Evolutionary conservation across 371 early-diverging fungal genomes (phyloP).

Genomic region (Apophysomyces ossiformis): DNA sequence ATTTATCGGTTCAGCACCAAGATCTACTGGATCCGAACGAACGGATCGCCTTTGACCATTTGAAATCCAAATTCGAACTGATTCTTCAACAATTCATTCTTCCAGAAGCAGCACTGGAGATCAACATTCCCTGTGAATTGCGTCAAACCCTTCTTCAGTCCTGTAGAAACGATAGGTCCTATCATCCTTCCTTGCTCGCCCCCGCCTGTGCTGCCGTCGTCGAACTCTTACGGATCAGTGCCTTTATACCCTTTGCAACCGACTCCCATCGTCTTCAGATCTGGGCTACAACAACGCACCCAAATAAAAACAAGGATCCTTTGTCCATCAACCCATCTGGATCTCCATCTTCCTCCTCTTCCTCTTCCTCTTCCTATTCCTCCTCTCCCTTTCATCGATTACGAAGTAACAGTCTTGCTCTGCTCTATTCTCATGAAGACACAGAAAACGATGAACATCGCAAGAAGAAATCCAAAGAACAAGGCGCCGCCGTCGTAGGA

Average conservation of each 20-base stretch:
- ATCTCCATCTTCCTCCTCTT: too few species aligned
- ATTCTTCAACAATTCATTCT: constrained; percentile 36
- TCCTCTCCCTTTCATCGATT: background rate
- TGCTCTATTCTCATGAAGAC: background rate
- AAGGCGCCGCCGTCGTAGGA: background rate
- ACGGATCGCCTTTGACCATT: constrained; percentile 25
- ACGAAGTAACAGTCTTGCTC: constrained; percentile 3
- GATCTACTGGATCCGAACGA: constrained; percentile 26
- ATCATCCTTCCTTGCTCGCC: constrained; percentile 39
- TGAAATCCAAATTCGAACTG: constrained; percentile 34
- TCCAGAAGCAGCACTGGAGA: constrained; percentile 42
- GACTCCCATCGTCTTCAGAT: constrained; percentile 25
- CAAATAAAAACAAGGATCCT: too few species aligned
- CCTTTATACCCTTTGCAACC: constrained; percentile 47
- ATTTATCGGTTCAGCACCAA: background rate
- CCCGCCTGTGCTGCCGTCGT: constrained; percentile 40
- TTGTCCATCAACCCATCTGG: too few species aligned
- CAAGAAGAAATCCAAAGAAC: too few species aligned
- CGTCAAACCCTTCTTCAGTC: constrained; percentile 32
- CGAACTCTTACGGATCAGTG: constrained; percentile 42
- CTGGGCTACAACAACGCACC: background rate
- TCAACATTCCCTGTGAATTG: constrained; percentile 47
- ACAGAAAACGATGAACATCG: background rate
- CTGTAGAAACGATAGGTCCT: constrained; percentile 27
- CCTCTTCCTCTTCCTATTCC: too few species aligned